Percentiles rank a stretch among this genome's conserved stretches.
Evolutionary conservation across 148 eudicot species (phyloP).

Genomic region (Fagopyrum esculentum): DNA sequence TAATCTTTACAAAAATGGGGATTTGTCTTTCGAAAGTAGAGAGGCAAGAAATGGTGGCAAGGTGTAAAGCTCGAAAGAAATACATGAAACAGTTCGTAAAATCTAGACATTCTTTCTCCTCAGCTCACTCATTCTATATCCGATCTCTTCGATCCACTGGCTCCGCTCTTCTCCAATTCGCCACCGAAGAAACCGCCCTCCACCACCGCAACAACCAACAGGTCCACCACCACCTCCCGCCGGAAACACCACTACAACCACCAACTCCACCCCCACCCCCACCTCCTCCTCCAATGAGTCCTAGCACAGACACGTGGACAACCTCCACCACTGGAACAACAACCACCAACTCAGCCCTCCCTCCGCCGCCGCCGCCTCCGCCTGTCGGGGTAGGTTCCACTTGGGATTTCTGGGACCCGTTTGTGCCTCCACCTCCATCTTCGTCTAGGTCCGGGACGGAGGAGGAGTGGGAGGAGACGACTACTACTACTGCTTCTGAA

Average conservation of each 20-base stretch:
- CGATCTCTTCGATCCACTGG: slow-evolving; percentile 59
- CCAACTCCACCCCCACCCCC: slow-evolving; percentile 15
- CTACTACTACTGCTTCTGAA: slow-evolving; percentile 25
- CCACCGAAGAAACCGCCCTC: slow-evolving; percentile 57
- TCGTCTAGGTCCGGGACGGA: slow-evolving; percentile 36
- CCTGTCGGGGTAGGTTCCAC: slow-evolving; percentile 33
- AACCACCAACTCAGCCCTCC: slow-evolving; percentile 28
- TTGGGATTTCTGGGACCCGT: slow-evolving; percentile 98
- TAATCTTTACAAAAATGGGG: slow-evolving; percentile 35
- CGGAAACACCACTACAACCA: slow-evolving; percentile 11
- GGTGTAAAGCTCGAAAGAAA: slow-evolving; percentile 72
- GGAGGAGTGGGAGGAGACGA: slow-evolving; percentile 54
- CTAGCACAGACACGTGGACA: slow-evolving; percentile 18
- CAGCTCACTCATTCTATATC: slow-evolving; percentile 59
- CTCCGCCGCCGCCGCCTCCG: slow-evolving; percentile 57
- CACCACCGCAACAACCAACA: slow-evolving; percentile 28
- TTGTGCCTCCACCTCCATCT: slow-evolving; percentile 32
- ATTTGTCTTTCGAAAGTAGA: slow-evolving; percentile 68
- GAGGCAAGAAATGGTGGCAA: slow-evolving; percentile 67
- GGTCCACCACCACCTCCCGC: slow-evolving; percentile 17
- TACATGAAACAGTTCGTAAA: slow-evolving; percentile 75
- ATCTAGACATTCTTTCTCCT: slow-evolving; percentile 56
- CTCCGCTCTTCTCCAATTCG: slow-evolving; percentile 63
- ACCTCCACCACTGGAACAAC: slow-evolving; percentile 19
- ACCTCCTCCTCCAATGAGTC: slow-evolving; percentile 17